Evolutionary conservation across 2,329 filamentous ascomycete species (phyloP), one percentile per base, ranked within the genome.

Genomic region (Pseudogymnoascus sp.): DNA sequence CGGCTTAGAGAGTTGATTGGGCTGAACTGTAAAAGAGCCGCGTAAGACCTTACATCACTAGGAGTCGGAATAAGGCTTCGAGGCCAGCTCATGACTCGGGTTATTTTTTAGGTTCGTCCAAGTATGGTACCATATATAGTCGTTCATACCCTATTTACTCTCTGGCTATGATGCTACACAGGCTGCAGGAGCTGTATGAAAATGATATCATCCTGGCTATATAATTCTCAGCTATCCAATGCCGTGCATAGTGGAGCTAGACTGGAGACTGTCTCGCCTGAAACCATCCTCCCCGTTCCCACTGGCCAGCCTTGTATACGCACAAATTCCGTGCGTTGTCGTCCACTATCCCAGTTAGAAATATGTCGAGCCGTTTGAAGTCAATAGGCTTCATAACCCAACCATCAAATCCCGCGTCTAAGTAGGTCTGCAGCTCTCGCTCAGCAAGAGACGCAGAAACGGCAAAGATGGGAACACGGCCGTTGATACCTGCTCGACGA

Each of bases 351-450:
- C 90, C 90, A 0, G 77, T 73, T 61, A 96, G 79, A 6, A 96
- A 78, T 21, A 81, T 79, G 63, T 84, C 84, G 0, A 96, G 78
- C 7, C 90, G 82, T 67, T 85, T 84, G 71, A 96, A 95, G 64
- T 93, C 86, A 48, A 96, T 89, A 0, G 91, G 91, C 70, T 96
- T 96, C 62, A 95, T 77, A 27, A 96, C 92, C 91, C 91, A 96
- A 25, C 88, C 92, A 67, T 96, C 91, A 67, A 96, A 96, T 0
- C 92, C 92, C 5, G 86, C 85, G 48, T 88, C 80, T 45, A 91
- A 82, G 67, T 96, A 96, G 0, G 75, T 82, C 40, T 87, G 78
- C 59, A 78, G 82, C 48, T 92, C 82, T 15, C 79, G 81, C 71
- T 96, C 92, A 1, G 89, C 70, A 1, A 96, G 77, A 0, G 90